A percentile compares a stretch with the other conserved stretches of the same genome.
phyloP scores from a whole-genome alignment of 2,329 filamentous ascomycete species.

The Cryphonectria nitschkei region DNA sequence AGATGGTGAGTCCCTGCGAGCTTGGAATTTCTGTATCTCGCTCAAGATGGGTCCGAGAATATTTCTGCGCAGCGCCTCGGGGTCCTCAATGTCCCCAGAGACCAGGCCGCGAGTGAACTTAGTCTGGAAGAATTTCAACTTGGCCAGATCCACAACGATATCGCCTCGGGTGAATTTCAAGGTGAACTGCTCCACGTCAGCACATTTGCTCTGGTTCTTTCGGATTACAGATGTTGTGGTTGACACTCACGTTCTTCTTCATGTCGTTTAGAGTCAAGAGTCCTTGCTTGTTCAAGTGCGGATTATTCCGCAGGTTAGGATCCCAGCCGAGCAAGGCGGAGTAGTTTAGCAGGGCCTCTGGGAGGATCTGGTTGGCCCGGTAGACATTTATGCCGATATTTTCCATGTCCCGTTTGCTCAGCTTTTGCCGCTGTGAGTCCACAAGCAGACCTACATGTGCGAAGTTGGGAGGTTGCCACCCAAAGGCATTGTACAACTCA shows the following conservation, averaged over 20 bases:
- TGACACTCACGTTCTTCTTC: slow-evolving; percentile 61
- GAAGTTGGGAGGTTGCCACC: slow-evolving; percentile 74
- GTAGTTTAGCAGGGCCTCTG: slow-evolving; percentile 71
- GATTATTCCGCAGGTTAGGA: slow-evolving; percentile 50
- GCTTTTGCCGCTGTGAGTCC: slow-evolving; percentile 69
- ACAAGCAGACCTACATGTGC: slow-evolving; percentile 80
- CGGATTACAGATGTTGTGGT: not conserved
- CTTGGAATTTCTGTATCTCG: slow-evolving; percentile 28
- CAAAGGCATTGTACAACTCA: slow-evolving; percentile 75
- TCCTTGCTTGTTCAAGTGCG: slow-evolving; percentile 56
- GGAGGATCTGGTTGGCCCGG: slow-evolving; percentile 49
- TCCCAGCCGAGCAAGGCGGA: slow-evolving; percentile 85
- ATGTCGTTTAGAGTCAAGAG: slow-evolving; percentile 73
- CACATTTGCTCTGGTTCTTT: not conserved
- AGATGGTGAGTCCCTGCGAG: not conserved
- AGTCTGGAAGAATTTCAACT: slow-evolving; percentile 76
- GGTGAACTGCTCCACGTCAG: slow-evolving; percentile 62
- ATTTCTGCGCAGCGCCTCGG: slow-evolving; percentile 8
- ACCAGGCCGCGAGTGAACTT: slow-evolving; percentile 21
- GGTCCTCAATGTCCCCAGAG: slow-evolving; percentile 17
- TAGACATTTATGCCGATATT: slow-evolving; percentile 54
- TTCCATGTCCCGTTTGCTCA: slow-evolving; percentile 80
- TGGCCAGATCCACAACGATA: slow-evolving; percentile 78
- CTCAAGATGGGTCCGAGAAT: slow-evolving; percentile 32
- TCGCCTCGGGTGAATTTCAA: slow-evolving; percentile 92